Base-by-base conservation (phyloP, 202 grass and related monocot species). In the Dendrocalamus latiflorus region DNA sequence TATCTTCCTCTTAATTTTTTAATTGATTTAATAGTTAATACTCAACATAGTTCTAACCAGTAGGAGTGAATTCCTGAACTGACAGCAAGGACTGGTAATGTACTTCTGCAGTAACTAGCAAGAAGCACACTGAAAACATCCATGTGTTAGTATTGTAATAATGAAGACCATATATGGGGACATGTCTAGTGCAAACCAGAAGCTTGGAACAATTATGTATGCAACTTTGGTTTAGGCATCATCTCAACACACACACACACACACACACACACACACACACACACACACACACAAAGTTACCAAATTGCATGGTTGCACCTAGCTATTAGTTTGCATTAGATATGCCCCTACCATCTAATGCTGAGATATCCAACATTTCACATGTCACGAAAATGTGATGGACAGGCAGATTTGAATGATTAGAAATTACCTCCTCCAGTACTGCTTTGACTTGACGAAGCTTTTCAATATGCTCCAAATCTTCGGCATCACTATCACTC, bases 401-500 rank as follows among this genome's bases (percentile, higher is more conserved):
- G 65, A 78, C 41, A 84, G 13, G 22, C 30, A 70, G 13, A 86
- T 50, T 44, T 60, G 49, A 75, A 70, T 75, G 73, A 76, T 80
- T 9, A 50, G 24, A 88, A 72, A 54, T 80, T 74, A 99, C 96
- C 93, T 99, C 96, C 73, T 99, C 96, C 72, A 99, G 86, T 49
- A 99, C 96, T 56, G 96, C 96, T 94, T 99, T 99, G 68, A 99
- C 96, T 94, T 99, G 96, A 34, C 96, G 96, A 87, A 99, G 96
- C 68, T 99, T 99, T 87, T 99, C 96, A 75, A 94, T 77, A 77
- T 99, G 96, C 66, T 99, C 93, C 42, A 92, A 75, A 84, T 87
- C 88, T 70, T 99, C 96, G 76, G 96, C 91, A 86, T 99, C 96
- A 89, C 91, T 99, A 76, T 99, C 96, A 67, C 96, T 99, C 89